Base-by-base conservation (phyloP, 2,329 filamentous ascomycete genomes). In the Tolypocladium pustulatum region DNA sequence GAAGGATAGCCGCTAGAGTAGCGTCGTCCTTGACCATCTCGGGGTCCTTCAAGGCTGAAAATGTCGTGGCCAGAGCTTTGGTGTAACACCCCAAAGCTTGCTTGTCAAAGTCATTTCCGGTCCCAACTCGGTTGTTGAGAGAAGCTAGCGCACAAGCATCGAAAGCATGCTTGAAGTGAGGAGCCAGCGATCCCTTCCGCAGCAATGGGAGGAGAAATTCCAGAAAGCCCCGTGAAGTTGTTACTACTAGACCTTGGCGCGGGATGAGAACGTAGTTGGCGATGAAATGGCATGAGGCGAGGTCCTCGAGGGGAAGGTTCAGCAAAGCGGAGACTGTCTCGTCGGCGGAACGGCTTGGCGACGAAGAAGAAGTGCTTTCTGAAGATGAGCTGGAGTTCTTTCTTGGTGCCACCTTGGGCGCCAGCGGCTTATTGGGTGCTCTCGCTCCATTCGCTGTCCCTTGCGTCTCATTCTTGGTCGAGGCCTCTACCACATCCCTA, bases 401-500 rank as follows among this genome's bases (percentile, higher is more conserved):
- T 32, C 25, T 32, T 20, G 46, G 27, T 9, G 27, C 79, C 49
- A 77, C 76, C 65, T 80, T 84, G 58, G 79, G 78, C 12, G 82
- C 84, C 65, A 84, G 79, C 61, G 80, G 77, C 65, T 84, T 84
- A 34, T 84, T 85, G 1, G 83, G 83, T 63, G 85, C 88, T 72
- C 88, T 51, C 34, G 27, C 34, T 34, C 41, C 7, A 30, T 56
- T 57, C 15, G n/a, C 49, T 84, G 68, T 88, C 84, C 57, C 86
- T 80, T 65, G 88, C 86, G 60, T 88, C 27, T 34, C 49, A 34
- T 6, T 52, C 27, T 52, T 52, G 49, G 49, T 12, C 7, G 49
- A 79, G 25, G 88, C 72, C 64, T 89, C 85, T 64, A 88, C 86
- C 62, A 87, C 84, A 65, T 87, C 82, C 67, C 82, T 82, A 70